Percentiles rank a stretch among this genome's conserved stretches.
Conservation (phyloP, 179 eudicot species). For the Actinidia polygama region DNA sequence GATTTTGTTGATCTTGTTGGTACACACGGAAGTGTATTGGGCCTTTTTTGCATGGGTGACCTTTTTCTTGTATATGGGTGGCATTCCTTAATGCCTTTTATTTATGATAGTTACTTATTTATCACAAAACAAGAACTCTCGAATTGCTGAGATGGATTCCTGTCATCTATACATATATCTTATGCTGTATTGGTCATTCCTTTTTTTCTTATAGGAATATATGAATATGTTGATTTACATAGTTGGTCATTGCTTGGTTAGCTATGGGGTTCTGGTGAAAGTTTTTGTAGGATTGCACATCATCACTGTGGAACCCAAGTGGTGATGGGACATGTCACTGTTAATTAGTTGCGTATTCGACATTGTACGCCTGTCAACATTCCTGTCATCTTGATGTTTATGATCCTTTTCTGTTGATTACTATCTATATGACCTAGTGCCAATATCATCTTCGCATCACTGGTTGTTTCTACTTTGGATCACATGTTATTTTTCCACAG, state of each 20-base stretch:
- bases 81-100: too few species aligned
- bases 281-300: background rate
- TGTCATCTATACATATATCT: too few species aligned
- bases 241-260: too few species aligned
- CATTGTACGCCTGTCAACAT: background rate
- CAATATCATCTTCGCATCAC: background rate
- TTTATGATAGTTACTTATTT: too few species aligned
- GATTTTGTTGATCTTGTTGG: too few species aligned
- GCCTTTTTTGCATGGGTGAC: too few species aligned
- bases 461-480: background rate
- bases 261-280: background rate
- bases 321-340: background rate
- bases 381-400: background rate
- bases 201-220: background rate
- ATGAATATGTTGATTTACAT: too few species aligned
- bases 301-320: background rate
- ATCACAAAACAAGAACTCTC: too few species aligned
- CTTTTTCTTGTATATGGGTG: too few species aligned
- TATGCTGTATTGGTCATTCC: slow-evolving; percentile 1
- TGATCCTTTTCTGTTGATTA: background rate
- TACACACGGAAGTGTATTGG: too few species aligned
- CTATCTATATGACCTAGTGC: background rate
- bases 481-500: background rate
- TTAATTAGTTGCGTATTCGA: background rate
- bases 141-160: too few species aligned